Percentiles rank a stretch among this genome's conserved stretches.
phyloP scores from a whole-genome alignment of 2,329 filamentous ascomycete species.

The Colletotrichum costaricense region DNA sequence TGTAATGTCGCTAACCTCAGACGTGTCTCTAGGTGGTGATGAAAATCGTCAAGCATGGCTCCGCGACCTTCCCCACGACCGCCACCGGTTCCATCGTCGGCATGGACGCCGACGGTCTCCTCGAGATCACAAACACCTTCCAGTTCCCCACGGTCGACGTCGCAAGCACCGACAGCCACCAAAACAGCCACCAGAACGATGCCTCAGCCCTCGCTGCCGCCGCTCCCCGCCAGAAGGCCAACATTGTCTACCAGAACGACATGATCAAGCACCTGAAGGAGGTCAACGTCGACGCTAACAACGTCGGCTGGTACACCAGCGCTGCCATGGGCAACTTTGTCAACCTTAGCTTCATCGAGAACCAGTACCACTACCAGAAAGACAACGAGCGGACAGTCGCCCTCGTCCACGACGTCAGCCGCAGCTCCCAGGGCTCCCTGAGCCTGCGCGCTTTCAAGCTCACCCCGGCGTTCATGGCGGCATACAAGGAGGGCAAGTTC shows the following conservation, averaged over 20 bases:
- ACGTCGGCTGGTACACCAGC: conserved; percentile 98
- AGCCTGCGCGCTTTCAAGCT: conserved; percentile 93
- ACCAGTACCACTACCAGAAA: conserved; percentile 97
- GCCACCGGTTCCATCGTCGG: conserved; percentile 93
- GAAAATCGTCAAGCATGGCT: conserved; percentile 98
- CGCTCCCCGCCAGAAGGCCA: conserved; percentile 92
- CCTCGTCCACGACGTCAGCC: conserved; percentile 93
- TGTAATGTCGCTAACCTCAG: conserved; percentile 33
- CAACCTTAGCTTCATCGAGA: conserved; percentile 95
- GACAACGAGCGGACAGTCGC: conserved; percentile 91
- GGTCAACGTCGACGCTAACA: conserved; percentile 98
- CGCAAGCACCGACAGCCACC: conserved; percentile 76
- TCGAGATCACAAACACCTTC: conserved; percentile 96
- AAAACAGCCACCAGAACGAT: conserved; percentile 79
- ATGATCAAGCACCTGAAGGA: conserved; percentile 98
- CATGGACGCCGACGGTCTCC: conserved; percentile 84
- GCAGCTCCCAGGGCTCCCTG: conserved; percentile 90
- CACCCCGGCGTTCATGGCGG: conserved; percentile 86
- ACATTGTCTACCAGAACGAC: conserved; percentile 88
- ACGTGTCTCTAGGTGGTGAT: conserved; percentile 78
- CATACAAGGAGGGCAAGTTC: conserved; percentile 98
- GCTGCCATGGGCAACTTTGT: conserved; percentile 99
- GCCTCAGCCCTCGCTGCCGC: conserved; percentile 83
- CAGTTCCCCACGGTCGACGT: conserved; percentile 88
- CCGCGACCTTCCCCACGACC: conserved; percentile 85